A percentile compares a stretch with the other conserved stretches of the same genome.
Conservation (phyloP, 1,284 basidiomycete genomes). For the Melanopsichium pennsylvanicum region DNA sequence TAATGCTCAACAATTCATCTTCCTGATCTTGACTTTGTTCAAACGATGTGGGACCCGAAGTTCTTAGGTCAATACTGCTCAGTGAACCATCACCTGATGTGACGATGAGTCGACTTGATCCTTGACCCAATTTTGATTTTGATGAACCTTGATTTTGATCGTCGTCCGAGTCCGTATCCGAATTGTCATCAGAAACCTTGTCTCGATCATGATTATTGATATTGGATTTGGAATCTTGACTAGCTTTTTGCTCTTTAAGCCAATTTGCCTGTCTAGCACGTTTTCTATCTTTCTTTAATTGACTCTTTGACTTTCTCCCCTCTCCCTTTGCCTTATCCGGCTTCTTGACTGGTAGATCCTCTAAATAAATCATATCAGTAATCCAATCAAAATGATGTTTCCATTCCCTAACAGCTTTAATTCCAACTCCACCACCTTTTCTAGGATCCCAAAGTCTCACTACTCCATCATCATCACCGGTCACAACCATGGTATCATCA, state of each 20-base stretch:
- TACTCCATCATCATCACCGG: conserved; percentile 92
- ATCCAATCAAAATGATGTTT: conserved; percentile 95
- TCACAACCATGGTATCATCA: conserved; percentile 77
- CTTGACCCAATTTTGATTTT: conserved; percentile 1
- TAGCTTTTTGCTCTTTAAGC: not conserved
- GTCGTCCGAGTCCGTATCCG: too few relatives aligned
- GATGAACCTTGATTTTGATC: too few relatives aligned
- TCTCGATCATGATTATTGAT: not conserved
- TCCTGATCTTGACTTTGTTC: conserved; percentile 89
- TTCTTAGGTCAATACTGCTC: conserved; percentile 77
- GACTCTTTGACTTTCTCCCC: conserved; percentile 26
- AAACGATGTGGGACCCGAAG: conserved; percentile 71
- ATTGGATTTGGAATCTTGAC: not conserved
- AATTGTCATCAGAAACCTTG: conserved; percentile 3
- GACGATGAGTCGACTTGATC: conserved; percentile 50
- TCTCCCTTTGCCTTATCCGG: conserved; percentile 8
- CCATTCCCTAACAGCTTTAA: conserved; percentile 72
- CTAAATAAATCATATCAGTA: conserved; percentile 82
- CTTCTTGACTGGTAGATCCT: conserved; percentile 30
- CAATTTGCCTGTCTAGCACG: conserved; percentile 1
- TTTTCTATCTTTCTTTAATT: conserved; percentile 23
- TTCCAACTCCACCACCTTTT: conserved; percentile 60
- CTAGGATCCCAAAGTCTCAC: conserved; percentile 93
- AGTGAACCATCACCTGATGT: conserved; percentile 84
- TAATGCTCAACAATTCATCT: conserved; percentile 87